Base-by-base conservation (phyloP, 257 asterid species). In the Solanum chaucha region DNA sequence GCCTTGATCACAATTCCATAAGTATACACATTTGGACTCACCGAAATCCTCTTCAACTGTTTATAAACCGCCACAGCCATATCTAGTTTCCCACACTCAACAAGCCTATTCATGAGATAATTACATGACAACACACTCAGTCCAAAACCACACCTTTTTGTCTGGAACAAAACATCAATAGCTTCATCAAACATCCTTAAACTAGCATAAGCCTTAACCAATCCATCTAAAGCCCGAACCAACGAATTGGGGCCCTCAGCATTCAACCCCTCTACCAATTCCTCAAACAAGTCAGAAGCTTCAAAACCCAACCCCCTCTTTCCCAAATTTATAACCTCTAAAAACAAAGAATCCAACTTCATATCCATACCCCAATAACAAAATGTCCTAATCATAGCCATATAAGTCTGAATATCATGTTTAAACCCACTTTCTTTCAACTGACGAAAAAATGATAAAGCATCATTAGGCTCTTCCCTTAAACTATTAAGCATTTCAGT, bases 171-270 rank as follows among this genome's bases (percentile, higher is more conserved):
- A 46, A 88, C 86, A 77, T 90, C 89, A 40, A 93, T 87, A 14
- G 99, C 98, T 89, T 96, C 95, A 80, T 94, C 94, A 86, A 95
- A 95, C 98, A 93, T 93, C 73, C 90, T 93, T 35, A 90, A 82
- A 85, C 89, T 87, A 86, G 85, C 96, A 86, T 92, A 94, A 77
- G 90, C 88, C 92, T 95, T 94, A 65, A 93, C 86, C 87, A 94
- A 86, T 19, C 90, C 93, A 91, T 90, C 93, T 46, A 95, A 89
- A 87, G 94, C 96, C 67, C 86, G 90, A 90, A 86, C 71, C 88
- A 93, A 82, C 10, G 94, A 90, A 74, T 86, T 64, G 8, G 89
- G 88, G 35, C 94, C 93, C 71, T 88, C 93, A 15, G 74, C 92
- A 88, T 87, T 86, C 35, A 92, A 51, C 85, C 88, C 96, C 89